Evolutionary conservation across 2,329 filamentous ascomycete species (phyloP), one percentile per base, ranked within the genome.

Genomic region (Alternaria infectoria): DNA sequence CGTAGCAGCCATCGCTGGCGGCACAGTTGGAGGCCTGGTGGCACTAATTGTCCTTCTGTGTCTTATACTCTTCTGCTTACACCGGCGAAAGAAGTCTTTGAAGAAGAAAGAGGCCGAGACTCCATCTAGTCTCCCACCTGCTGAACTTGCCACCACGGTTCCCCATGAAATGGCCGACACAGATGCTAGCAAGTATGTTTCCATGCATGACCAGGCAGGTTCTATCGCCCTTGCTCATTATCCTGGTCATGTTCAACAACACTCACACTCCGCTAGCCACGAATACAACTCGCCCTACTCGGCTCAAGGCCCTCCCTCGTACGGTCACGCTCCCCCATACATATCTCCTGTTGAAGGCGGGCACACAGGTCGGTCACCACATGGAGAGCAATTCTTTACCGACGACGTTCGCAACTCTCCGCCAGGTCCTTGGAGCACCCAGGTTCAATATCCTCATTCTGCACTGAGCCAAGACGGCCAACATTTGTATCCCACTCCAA

Each of bases 1-100:
- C 32, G 69, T 77, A 4, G 79, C 74, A 6, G 75, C 79, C 9
- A 82, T 83, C 32, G 78, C 76, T 30, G 81, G 81, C 40, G 80
- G 80, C 23, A 76, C 77, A 10, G 72, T 81, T 7, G 81, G 81
- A 51, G 80, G 81, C 6, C 67, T 80, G 3, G 73, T 71, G 2
- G 76, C 54, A 10, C 62, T 82, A 9, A 72, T 78, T 28, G 46
- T 70, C 8, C 71, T 80, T 21, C 65, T 80, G 28, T 68, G 58
- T n/a, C 61, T 81, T 1, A 69, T 79, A 23, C 64, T 79, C 13
- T 76, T 77, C 62, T 81, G 80, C 57, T 67, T 81, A 2, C 75
- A 76, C 54, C 77, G 77, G 32, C 74, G 76, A 19, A 80, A 78
- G 68, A 79, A 79, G 56, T 68, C 68, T 15, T 44, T 57, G 15